phyloP scores from a whole-genome alignment of 2,329 filamentous ascomycete genomes.

The Neurospora sp. region DNA sequence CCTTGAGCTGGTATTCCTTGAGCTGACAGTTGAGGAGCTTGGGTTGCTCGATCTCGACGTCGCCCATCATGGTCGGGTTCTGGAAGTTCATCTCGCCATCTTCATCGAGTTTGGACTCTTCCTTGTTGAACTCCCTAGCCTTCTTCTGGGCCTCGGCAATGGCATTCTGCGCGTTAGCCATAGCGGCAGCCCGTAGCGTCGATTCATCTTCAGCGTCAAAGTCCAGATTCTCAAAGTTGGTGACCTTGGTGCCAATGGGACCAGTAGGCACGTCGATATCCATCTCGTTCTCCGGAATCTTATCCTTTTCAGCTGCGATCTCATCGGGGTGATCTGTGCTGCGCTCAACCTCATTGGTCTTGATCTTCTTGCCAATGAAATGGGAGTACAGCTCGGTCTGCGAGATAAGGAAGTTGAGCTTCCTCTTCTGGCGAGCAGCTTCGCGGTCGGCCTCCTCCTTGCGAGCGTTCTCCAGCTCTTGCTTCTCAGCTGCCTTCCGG shows the following conservation, averaged over 20 bases:
- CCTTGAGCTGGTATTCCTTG: constrained; percentile 98
- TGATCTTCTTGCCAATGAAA: constrained; percentile 99
- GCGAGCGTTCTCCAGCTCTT: constrained; percentile 92
- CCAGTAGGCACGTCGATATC: constrained; percentile 44
- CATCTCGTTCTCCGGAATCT: constrained; percentile 30
- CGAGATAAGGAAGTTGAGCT: constrained; percentile 98
- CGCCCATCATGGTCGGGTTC: constrained; percentile 89
- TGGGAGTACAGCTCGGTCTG: constrained; percentile 98
- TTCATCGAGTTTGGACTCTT: constrained; percentile 57
- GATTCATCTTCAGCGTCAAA: constrained; percentile 94
- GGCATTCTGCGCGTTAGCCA: constrained; percentile 92
- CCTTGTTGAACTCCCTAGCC: constrained; percentile 84
- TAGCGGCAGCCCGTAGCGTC: constrained; percentile 68
- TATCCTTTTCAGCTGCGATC: constrained; percentile 40
- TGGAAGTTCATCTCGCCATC: constrained; percentile 99
- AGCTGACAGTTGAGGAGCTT: constrained; percentile 88
- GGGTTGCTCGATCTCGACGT: constrained; percentile 88
- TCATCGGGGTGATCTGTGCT: constrained; percentile 76
- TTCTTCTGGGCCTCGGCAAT: constrained; percentile 91
- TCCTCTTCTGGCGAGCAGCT: constrained; percentile 93
- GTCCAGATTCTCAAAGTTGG: constrained; percentile 86
- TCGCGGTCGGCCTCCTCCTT: constrained; percentile 96
- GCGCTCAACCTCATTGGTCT: constrained; percentile 87
- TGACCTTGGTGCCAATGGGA: constrained; percentile 59
- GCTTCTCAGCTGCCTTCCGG: constrained; percentile 85